These are phyloP conservation scores for Xylaria venustula DNA, from an alignment of 495 filamentous ascomycete species.

Conservation along the genomic window DNA sequence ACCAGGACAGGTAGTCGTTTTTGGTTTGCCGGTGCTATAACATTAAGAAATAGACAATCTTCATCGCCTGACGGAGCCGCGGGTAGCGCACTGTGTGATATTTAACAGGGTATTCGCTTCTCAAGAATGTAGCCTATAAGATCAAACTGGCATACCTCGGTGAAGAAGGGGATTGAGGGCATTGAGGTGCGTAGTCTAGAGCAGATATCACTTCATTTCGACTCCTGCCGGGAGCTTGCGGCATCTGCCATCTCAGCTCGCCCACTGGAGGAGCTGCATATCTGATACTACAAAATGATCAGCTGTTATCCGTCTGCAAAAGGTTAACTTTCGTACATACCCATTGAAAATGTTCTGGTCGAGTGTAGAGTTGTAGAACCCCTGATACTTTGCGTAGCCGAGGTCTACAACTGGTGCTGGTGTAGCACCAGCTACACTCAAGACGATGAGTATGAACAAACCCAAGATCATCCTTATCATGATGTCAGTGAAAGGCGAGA, in stretches of 20 bases:
- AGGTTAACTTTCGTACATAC: not conserved
- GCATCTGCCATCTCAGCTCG: constrained; percentile 32
- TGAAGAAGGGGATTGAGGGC: constrained; percentile 17
- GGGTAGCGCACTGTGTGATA: not conserved
- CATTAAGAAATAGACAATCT: constrained; percentile 46
- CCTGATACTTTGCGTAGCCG: constrained; percentile 31
- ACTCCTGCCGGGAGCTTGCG: constrained; percentile 23
- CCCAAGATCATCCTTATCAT: constrained; percentile 8
- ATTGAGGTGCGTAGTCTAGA: constrained; percentile 19
- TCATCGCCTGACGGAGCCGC: constrained; percentile 25
- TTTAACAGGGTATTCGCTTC: constrained; percentile 6
- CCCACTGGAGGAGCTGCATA: constrained; percentile 33
- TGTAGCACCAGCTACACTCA: not conserved
- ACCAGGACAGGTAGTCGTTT: constrained; percentile 39
- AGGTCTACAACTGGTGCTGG: constrained; percentile 30
- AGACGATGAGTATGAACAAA: not conserved
- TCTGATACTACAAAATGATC: constrained; percentile 25
- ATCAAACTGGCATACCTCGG: constrained; percentile 12
- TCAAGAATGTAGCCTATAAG: not conserved
- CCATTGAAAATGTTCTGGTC: constrained; percentile 28
- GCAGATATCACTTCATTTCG: constrained; percentile 24
- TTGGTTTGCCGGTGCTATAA: constrained; percentile 36
- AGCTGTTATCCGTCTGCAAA: not conserved
- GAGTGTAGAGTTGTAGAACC: constrained; percentile 23
- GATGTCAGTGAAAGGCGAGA: not conserved